Base-by-base conservation (phyloP, 208 protist species). In the Acanthamoeba lenticulata region DNA sequence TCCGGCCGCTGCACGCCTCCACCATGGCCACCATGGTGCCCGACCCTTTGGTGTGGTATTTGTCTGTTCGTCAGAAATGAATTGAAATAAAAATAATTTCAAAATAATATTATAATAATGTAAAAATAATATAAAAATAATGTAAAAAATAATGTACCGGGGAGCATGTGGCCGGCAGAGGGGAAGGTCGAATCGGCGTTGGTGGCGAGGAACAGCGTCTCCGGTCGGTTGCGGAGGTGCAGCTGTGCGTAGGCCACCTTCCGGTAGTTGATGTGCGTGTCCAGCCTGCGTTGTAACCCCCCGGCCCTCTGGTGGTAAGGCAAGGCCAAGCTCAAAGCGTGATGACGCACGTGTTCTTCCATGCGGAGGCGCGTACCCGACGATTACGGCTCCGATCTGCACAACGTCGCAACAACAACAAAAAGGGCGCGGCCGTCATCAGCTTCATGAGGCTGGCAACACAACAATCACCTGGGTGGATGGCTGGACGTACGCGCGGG, bases 151-250 rank as follows among this genome's bases (percentile, higher is more conserved):
- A 15, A 92, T 49, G 27, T 74, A 77, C 77, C 77, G 19, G 57
- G 55, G 2, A 95, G 45, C 57, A 49, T 32, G 34, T 81, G 47
- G 42, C 52, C 42, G 11, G 81, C 40, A 11, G 88, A 88, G 32
- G 95, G 95, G 62, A 93, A 96, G 2, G 81, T 91, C 7, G 11
- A 47, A 85, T 96, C 95, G 7, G 72, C 67, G 52, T 96, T 96
- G 0, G 95, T 96, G 15, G 95, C 95, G n/a, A 96, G 62, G 55
- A 96, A 96, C 27, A 94, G 5, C 40, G n/a, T 90, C 32, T 72
- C 94, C 15, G 34, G 13, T 34, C 69, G 89, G 9, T 85, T 45
- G 1, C 24, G 34, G 2, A 96, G 40, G 45, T 38, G n/a, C 42
- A 86, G 81, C 36, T 88, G 45, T 13, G 93, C 95, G 86, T 96